These are phyloP conservation scores for Alnus glutinosa DNA, from an alignment of 306 rosid species.

Conservation along the genomic window DNA sequence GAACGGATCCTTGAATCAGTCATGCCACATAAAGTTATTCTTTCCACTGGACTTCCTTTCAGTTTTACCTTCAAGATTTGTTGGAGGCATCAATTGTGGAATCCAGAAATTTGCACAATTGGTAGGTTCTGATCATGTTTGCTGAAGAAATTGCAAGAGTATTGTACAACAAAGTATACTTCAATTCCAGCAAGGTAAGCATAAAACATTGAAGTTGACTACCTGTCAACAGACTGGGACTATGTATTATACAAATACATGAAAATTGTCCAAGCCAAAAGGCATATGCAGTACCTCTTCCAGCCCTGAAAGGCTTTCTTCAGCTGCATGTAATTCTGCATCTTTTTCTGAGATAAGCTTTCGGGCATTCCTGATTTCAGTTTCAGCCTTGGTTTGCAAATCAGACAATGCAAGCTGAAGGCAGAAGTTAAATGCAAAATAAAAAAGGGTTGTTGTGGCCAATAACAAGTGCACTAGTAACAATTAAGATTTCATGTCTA, in stretches of 20 bases:
- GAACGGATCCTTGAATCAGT: neutral
- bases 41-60: constrained; percentile 12
- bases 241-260: neutral
- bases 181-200: neutral
- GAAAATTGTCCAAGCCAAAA: constrained; percentile 28
- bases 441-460: constrained; percentile 19
- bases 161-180: neutral
- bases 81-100: constrained; percentile 12
- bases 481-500: neutral
- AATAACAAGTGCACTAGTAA: neutral
- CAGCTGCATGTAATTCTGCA: constrained; percentile 68
- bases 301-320: constrained; percentile 81
- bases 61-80: constrained; percentile 6
- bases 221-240: constrained; percentile 20
- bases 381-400: constrained; percentile 79
- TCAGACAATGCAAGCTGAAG: constrained; percentile 71
- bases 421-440: constrained; percentile 26
- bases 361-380: constrained; percentile 69
- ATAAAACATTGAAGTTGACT: neutral
- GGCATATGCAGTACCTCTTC: constrained; percentile 64
- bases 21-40: constrained; percentile 13
- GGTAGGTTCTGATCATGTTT: neutral
- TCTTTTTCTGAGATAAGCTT: constrained; percentile 71
- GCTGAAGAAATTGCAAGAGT: neutral
- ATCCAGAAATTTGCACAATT: neutral